These are phyloP conservation scores for Mortierella sp. DNA, from an alignment of 371 early-diverging fungal species.

Conservation along the genomic window DNA sequence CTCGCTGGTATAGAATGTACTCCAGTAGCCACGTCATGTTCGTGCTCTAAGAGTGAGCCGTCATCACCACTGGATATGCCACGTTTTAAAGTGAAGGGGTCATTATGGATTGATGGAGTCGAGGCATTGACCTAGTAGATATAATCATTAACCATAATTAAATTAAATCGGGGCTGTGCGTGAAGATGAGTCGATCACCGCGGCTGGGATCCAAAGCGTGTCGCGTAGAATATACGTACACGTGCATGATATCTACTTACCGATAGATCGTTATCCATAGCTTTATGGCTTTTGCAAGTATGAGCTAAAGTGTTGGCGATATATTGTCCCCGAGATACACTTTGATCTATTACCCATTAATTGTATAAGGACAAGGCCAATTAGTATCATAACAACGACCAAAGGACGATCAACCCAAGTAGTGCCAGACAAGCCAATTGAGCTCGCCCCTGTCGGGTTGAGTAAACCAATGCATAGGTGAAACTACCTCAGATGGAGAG, in stretches of 20 bases:
- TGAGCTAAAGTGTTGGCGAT: neutral
- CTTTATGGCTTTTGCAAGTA: neutral
- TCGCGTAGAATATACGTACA: neutral
- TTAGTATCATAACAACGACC: neutral
- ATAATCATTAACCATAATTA: neutral
- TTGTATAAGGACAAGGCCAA: neutral
- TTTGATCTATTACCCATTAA: slow-evolving; percentile 2
- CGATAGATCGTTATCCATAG: slow-evolving; percentile 27
- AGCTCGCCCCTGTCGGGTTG: neutral
- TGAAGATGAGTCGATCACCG: neutral
- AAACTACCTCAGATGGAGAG: neutral
- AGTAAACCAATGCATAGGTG: neutral
- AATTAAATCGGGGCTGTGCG: slow-evolving; percentile 3
- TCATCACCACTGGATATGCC: slow-evolving; percentile 42
- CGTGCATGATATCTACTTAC: slow-evolving; percentile 8
- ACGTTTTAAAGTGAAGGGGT: slow-evolving; percentile 29
- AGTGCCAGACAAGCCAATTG: neutral
- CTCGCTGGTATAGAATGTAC: slow-evolving; percentile 4
- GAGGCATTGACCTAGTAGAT: slow-evolving; percentile 26
- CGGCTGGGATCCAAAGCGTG: neutral
- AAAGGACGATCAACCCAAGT: neutral
- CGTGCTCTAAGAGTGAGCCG: slow-evolving; percentile 3
- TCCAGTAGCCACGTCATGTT: neutral
- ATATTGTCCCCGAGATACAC: neutral
- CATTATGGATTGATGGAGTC: slow-evolving; percentile 31